A percentile compares a stretch with the other conserved stretches of the same genome.
phyloP scores from a whole-genome alignment of 495 filamentous ascomycete species.

The Neurospora tetrasperma region DNA sequence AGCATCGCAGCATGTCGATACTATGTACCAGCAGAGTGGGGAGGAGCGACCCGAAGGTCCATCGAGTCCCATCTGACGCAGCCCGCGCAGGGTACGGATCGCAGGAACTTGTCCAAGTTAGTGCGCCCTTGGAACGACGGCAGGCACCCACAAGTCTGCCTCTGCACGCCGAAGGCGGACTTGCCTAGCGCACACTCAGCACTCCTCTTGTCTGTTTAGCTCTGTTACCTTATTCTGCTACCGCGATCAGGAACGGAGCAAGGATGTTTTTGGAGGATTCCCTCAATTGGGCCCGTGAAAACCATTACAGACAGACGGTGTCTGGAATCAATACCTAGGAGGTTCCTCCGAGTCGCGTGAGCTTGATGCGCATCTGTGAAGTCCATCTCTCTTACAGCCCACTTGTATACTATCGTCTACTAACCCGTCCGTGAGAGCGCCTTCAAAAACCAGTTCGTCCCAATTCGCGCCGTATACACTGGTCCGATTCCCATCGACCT shows the following conservation, averaged over 20 bases:
- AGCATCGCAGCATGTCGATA: constrained; percentile 1
- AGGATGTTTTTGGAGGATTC: neutral
- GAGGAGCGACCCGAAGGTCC: constrained; percentile 6
- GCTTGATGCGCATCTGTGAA: neutral
- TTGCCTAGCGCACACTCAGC: neutral
- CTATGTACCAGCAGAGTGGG: constrained; percentile 9
- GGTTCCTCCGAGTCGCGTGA: neutral
- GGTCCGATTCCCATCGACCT: neutral
- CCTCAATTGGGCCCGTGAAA: neutral
- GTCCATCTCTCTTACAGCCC: neutral
- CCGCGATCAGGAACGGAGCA: neutral
- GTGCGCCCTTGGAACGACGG: neutral
- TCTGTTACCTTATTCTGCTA: neutral
- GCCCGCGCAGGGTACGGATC: neutral
- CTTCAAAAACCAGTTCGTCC: neutral
- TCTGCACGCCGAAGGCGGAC: neutral
- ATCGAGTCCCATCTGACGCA: neutral
- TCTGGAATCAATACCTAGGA: neutral
- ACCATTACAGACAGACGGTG: neutral
- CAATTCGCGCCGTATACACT: neutral
- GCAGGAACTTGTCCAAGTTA: neutral
- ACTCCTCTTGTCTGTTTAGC: neutral
- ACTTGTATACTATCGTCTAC: neutral
- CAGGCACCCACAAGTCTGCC: neutral
- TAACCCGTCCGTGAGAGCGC: neutral